Evolutionary conservation across 805 yeast species (phyloP), one percentile per base, ranked within the genome.

Genomic region (Saturnispora zaruensis): DNA sequence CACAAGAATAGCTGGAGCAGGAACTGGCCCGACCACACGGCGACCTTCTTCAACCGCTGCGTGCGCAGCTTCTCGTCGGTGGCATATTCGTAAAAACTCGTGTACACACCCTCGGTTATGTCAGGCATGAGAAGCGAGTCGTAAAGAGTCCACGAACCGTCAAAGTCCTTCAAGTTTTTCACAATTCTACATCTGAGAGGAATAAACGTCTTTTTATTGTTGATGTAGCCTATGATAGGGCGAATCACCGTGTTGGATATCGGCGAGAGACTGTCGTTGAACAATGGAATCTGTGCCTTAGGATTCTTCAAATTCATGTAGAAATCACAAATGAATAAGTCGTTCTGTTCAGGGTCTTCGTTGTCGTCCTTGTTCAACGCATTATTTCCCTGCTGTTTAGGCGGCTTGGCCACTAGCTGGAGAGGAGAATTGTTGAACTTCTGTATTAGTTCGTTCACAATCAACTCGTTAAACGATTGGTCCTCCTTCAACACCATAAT

Each of bases 141-240:
- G 65, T 89, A 93, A 3, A 88, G 74, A 1, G 99, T 91, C 99
- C 99, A 93, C 6, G 96, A 79, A 0, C 99, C 99, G 59, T 87
- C 89, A 64, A 93, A 93, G 61, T 93, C 99, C 25, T 73, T 70
- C 21, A 89, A 67, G 42, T 79, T 76, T 62, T 93, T 93, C 32
- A 84, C 83, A 7, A 93, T 81, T 4, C 88, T 78, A 61, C 96
- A 87, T 53, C 81, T 75, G 51, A 91, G 81, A 41, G 96, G 96
- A 52, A 93, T 90, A 60, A 83, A 86, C 0, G 98, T 88, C 60
- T 87, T 86, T 52, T 86, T 77, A 34, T 93, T 84, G 63, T 93
- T 93, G 63, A 93, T 91, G 65, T 91, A 93, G 1, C 90, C 97
- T 23, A 93, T 96, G 62, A 93, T 90, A 0, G 99, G 99, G 54